These are phyloP conservation scores for Aspergillus novoparasiticus DNA, from an alignment of 2,329 filamentous ascomycete genomes.

Conservation along the genomic window DNA sequence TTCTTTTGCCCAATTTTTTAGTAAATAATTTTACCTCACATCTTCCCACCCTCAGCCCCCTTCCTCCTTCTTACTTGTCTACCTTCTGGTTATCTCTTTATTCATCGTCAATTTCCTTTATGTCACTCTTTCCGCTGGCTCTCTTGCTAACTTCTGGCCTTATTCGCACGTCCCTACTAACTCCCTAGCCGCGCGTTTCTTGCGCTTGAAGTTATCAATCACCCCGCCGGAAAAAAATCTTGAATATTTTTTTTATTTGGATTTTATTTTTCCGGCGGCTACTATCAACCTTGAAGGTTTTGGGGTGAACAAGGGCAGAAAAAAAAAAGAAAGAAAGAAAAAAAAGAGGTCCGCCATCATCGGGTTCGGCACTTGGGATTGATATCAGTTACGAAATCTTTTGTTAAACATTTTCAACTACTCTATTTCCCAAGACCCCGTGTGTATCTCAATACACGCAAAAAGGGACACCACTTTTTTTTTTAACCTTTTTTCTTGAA, in stretches of 20 bases:
- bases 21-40: slow-evolving; percentile 47
- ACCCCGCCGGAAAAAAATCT: slow-evolving; percentile 20
- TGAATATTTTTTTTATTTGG: slow-evolving; percentile 17
- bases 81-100: slow-evolving; percentile 32
- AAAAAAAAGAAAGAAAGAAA: neutral
- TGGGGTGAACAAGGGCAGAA: neutral
- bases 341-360: neutral
- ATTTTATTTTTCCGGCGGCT: slow-evolving; percentile 7
- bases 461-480: slow-evolving; percentile 15
- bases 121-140: slow-evolving; percentile 36
- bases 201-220: slow-evolving; percentile 26
- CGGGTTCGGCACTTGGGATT: slow-evolving; percentile 1
- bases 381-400: slow-evolving; percentile 1
- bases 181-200: slow-evolving; percentile 44
- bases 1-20: slow-evolving; percentile 32
- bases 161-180: slow-evolving; percentile 43
- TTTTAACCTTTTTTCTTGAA: neutral
- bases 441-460: slow-evolving; percentile 9
- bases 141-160: slow-evolving; percentile 18
- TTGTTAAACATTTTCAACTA: slow-evolving; percentile 7
- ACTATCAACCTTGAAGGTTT: neutral
- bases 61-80: slow-evolving; percentile 23
- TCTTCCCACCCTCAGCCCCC: slow-evolving; percentile 25
- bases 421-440: slow-evolving; percentile 7
- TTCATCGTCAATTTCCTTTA: slow-evolving; percentile 42